Base-by-base conservation (phyloP, 768 basidiomycete genomes). In the Amanita subjunquillea region DNA sequence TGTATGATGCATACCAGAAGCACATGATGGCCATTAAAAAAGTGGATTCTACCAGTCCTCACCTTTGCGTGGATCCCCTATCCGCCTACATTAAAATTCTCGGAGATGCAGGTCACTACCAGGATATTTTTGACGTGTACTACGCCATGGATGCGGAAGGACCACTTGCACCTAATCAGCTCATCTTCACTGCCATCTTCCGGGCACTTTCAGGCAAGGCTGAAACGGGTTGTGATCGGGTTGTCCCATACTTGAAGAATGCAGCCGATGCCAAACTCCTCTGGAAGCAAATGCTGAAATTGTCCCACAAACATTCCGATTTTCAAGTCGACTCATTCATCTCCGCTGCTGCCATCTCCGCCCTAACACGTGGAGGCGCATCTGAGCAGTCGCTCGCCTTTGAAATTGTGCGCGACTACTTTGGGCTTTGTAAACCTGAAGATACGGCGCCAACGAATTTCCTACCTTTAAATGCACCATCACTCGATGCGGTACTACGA, bases 41-140 rank as follows among this genome's bases (percentile, higher is more conserved):
- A 20, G 64, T 70, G 46, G 74, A 81, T 53, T 70, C 75, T 3
- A 55, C 60, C 4, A 76, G 76, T 55, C 51, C 68, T 8, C 73
- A 80, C n/a, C 68, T 83, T 37, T 68, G 69, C n/a, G 60, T 69
- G 8, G 62, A 67, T 17, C 82, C 85, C 20, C 65, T 83, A 40
- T 75, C 74, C 34, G 62, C 70, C 41, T 92, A 90, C 62, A 76
- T 91, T 43, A 76, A 73, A 50, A 74, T 89, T 37, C 76, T 91
- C 6, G 83, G 79, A 48, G 72, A 73, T 34, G 74, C 78, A 6
- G 75, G 76, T 12, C 66, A 75, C 8, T 76, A 82, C 54, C 80
- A 87, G 56, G 77, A 77, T 53, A 75, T 89, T 13, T 87, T 88
- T 57, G 86, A 90, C 55, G 78, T 91, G 46, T 91, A 82, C 67